Conservation (phyloP, 140 eudicot species). For the Erigeron philadelphicus region DNA sequence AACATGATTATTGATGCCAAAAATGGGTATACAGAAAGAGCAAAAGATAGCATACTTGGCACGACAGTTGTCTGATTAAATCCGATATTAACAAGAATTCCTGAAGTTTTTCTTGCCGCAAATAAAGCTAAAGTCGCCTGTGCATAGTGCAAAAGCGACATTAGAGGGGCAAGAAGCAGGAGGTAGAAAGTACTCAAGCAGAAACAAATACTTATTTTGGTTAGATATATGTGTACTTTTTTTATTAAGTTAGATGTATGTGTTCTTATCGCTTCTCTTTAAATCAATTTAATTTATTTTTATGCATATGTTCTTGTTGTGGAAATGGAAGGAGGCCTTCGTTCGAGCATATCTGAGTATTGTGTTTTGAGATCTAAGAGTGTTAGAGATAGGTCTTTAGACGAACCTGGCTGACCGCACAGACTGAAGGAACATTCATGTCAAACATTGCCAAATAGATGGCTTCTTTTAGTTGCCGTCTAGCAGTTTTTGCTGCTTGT, state of each 20-base stretch:
- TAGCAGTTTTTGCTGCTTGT: conserved; percentile 62
- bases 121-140: conserved; percentile 91
- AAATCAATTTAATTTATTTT: background rate
- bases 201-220: conserved; percentile 1
- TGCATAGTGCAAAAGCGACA: conserved; percentile 27
- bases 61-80: conserved; percentile 86
- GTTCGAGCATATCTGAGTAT: background rate
- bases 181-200: background rate
- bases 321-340: no score
- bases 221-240: background rate
- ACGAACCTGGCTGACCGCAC: conserved; percentile 87
- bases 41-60: conserved; percentile 60
- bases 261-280: background rate
- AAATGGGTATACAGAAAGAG: conserved; percentile 3
- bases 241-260: background rate
- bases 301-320: no score
- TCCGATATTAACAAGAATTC: conserved; percentile 89
- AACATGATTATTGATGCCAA: background rate
- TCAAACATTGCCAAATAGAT: conserved; percentile 68
- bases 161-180: conserved; percentile 16
- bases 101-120: conserved; percentile 86
- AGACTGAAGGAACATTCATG: conserved; percentile 94
- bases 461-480: conserved; percentile 77
- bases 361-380: background rate
- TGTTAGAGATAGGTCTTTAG: conserved; percentile 1